A percentile compares a stretch with the other conserved stretches of the same genome.
phyloP scores from a whole-genome alignment of 2,329 filamentous ascomycete species.

The Huntiella moniliformis region DNA sequence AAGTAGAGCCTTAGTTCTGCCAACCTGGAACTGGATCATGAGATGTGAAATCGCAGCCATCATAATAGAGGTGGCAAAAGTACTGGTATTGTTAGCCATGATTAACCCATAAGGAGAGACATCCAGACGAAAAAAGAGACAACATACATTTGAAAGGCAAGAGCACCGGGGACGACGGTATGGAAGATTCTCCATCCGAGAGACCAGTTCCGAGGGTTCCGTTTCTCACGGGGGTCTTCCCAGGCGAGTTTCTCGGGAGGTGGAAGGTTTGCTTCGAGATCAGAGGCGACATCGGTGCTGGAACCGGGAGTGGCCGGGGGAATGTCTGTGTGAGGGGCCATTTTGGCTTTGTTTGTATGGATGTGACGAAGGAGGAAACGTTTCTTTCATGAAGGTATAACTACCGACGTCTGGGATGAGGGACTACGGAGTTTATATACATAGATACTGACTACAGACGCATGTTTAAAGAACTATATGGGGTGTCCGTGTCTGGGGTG shows the following conservation, averaged over 20 bases:
- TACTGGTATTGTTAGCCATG: constrained; percentile 18
- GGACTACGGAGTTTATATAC: no score
- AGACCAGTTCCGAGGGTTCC: constrained; percentile 13
- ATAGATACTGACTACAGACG: no score
- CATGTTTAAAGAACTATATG: no score
- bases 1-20: constrained; percentile 36
- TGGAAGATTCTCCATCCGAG: constrained; percentile 5
- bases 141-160: constrained; percentile 12
- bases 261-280: neutral
- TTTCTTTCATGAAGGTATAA: no score
- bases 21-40: constrained; percentile 33
- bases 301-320: neutral
- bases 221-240: constrained; percentile 11
- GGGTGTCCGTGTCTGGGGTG: no score
- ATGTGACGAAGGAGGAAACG: no score
- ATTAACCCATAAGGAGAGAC: neutral
- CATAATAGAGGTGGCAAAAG: constrained; percentile 35
- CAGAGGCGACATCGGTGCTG: neutral
- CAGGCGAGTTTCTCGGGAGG: neutral
- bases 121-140: neutral
- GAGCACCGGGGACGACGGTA: constrained; percentile 12
- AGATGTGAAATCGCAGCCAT: constrained; percentile 28
- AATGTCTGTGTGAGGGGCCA: neutral
- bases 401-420: no score
- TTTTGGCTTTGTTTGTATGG: no score